phyloP scores from a whole-genome alignment of 768 basidiomycete genomes.

The Amylocystis lapponica region DNA sequence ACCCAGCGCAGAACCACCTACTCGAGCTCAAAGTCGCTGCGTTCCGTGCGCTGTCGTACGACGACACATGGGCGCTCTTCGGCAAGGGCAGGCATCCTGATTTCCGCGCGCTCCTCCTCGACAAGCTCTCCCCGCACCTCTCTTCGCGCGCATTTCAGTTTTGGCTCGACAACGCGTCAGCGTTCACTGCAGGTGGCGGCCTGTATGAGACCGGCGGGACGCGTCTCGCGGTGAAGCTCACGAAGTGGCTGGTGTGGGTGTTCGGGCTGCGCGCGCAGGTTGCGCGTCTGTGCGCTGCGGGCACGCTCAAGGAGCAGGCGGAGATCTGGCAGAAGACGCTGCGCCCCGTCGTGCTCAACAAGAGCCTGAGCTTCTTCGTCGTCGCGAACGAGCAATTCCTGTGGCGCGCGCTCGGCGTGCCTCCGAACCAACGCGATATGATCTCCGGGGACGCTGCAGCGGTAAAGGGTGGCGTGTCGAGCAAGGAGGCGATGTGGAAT shows the following conservation, averaged over 20 bases:
- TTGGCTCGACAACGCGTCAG: slow-evolving; percentile 57
- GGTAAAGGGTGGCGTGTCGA: slow-evolving; percentile 24
- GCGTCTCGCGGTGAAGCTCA: slow-evolving; percentile 59
- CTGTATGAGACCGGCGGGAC: slow-evolving; percentile 50
- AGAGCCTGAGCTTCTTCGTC: slow-evolving; percentile 33
- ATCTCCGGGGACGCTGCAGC: slow-evolving; percentile 30
- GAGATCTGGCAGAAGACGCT: slow-evolving; percentile 56
- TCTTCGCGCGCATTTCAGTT: slow-evolving; percentile 73
- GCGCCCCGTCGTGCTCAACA: slow-evolving; percentile 54
- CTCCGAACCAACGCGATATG: slow-evolving; percentile 46
- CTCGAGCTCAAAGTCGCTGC: slow-evolving; percentile 75
- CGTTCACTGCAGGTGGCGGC: slow-evolving; percentile 29
- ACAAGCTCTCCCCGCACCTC: slow-evolving; percentile 56
- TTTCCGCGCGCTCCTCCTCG: slow-evolving; percentile 58
- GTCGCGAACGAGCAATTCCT: slow-evolving; percentile 57
- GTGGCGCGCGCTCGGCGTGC: slow-evolving; percentile 79
- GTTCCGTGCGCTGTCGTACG: slow-evolving; percentile 48
- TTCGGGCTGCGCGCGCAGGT: slow-evolving; percentile 54
- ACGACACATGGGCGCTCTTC: slow-evolving; percentile 63
- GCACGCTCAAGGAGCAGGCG: slow-evolving; percentile 52
- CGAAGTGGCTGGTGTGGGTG: slow-evolving; percentile 50
- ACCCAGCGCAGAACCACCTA: slow-evolving; percentile 72
- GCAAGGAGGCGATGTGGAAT: slow-evolving; percentile 22
- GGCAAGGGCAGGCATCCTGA: slow-evolving; percentile 54
- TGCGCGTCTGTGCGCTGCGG: slow-evolving; percentile 45